These are phyloP conservation scores for Aspergillus carbonarius DNA, from an alignment of 2,329 filamentous ascomycete species.

Conservation along the genomic window DNA sequence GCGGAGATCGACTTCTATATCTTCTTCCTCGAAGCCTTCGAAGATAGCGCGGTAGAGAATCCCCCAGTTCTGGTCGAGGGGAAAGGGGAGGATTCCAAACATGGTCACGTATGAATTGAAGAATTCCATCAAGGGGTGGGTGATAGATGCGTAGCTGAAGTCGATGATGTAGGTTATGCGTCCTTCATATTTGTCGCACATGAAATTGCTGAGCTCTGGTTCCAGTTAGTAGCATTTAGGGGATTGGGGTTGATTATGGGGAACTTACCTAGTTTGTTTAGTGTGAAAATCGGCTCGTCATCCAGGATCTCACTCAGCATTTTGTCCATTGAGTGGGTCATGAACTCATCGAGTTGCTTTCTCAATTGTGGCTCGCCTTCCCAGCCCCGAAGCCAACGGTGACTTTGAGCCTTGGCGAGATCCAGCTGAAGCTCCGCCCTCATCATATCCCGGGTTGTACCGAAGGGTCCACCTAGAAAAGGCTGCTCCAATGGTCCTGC, in stretches of 20 bases:
- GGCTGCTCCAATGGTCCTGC: too few species aligned
- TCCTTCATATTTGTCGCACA: not conserved
- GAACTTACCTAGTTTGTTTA: not conserved
- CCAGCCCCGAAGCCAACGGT: too few species aligned
- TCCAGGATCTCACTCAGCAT: too few species aligned
- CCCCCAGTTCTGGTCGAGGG: not conserved
- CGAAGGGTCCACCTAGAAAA: too few species aligned
- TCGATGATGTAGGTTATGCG: not conserved
- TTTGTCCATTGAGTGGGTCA: too few species aligned
- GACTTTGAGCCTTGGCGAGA: too few species aligned
- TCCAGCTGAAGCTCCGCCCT: too few species aligned
- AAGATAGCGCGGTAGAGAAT: not conserved
- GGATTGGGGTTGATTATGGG: not conserved
- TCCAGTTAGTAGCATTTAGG: not conserved
- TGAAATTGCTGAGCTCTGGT: not conserved
- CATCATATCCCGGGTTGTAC: too few species aligned
- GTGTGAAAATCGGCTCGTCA: not conserved
- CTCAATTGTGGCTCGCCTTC: too few species aligned
- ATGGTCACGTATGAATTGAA: not conserved
- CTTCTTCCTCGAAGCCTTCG: not conserved
- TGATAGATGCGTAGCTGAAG: not conserved
- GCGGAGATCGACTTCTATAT: not conserved
- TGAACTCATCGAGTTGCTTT: too few species aligned
- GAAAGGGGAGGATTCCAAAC: not conserved
- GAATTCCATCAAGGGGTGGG: not conserved